Percentiles rank a stretch among this genome's conserved stretches.
These are phyloP conservation scores for Prunus kanzakura DNA, from an alignment of 306 rosid species.

Conservation along the genomic window DNA sequence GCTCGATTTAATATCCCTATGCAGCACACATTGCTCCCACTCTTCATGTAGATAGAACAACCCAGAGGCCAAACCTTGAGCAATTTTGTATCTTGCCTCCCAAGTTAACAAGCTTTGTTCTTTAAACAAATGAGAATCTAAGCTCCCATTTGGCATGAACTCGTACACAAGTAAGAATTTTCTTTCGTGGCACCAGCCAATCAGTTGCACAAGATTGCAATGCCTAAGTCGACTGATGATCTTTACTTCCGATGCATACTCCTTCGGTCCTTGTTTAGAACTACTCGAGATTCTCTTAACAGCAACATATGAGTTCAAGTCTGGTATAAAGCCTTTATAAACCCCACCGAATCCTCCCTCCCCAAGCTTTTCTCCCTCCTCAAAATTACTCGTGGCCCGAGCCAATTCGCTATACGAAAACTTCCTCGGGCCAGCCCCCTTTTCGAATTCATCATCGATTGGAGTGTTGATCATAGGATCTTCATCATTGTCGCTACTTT, in stretches of 20 bases:
- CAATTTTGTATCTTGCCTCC: constrained; percentile 28
- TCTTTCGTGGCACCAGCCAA: too few relatives aligned
- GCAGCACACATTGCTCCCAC: neutral
- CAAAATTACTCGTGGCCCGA: neutral
- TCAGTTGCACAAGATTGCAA: too few relatives aligned
- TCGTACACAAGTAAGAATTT: too few relatives aligned
- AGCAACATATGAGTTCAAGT: too few relatives aligned
- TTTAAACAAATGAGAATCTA: too few relatives aligned
- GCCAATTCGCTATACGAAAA: neutral
- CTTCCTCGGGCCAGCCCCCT: constrained; percentile 5
- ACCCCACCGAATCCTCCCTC: too few relatives aligned
- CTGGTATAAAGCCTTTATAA: too few relatives aligned
- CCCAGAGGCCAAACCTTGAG: constrained; percentile 7
- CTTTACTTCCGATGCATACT: too few relatives aligned
- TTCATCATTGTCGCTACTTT: constrained; percentile 1
- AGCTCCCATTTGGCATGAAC: too few relatives aligned
- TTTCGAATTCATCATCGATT: neutral
- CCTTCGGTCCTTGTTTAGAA: neutral
- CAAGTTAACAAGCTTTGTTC: constrained; percentile 9
- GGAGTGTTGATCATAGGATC: neutral
- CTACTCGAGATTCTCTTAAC: too few relatives aligned
- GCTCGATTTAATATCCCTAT: neutral
- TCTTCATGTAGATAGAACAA: neutral
- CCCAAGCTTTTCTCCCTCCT: neutral
- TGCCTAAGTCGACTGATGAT: too few relatives aligned